These are phyloP conservation scores for Digitaria exilis DNA, from an alignment of 202 grass and related monocot genomes.

Conservation along the genomic window DNA sequence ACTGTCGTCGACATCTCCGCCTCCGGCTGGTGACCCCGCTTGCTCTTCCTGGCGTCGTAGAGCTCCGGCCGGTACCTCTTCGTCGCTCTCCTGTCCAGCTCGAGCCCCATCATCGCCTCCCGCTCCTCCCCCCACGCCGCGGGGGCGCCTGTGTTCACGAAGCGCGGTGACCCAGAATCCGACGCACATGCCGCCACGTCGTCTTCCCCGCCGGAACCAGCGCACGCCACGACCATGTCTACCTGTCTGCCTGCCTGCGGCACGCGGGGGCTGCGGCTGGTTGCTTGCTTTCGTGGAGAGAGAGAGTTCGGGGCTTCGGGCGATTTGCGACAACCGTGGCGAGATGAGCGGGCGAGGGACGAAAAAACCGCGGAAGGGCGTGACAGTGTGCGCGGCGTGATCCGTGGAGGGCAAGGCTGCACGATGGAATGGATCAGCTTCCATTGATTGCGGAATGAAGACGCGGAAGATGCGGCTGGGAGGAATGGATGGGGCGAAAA, in stretches of 20 bases:
- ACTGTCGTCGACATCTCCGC: background rate
- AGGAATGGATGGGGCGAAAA: too few species aligned
- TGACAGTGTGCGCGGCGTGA: too few species aligned
- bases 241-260: background rate
- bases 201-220: too few species aligned
- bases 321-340: too few species aligned
- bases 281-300: background rate
- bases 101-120: background rate
- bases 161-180: slow-evolving; percentile 33
- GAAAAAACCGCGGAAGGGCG: too few species aligned
- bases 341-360: too few species aligned
- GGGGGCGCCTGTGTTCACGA: slow-evolving; percentile 31
- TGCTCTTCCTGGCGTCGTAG: slow-evolving; percentile 52
- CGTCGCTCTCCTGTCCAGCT: slow-evolving; percentile 39
- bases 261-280: background rate
- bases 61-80: slow-evolving; percentile 58
- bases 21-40: background rate
- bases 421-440: too few species aligned
- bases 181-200: background rate
- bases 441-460: too few species aligned
- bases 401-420: too few species aligned
- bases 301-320: too few species aligned
- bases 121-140: background rate
- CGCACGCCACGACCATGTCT: slow-evolving; percentile 12
- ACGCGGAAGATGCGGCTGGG: too few species aligned